Evolutionary conservation across 2,329 filamentous ascomycete species (phyloP), one percentile per base, ranked within the genome.

Genomic region (Aspergillus nomiae): DNA sequence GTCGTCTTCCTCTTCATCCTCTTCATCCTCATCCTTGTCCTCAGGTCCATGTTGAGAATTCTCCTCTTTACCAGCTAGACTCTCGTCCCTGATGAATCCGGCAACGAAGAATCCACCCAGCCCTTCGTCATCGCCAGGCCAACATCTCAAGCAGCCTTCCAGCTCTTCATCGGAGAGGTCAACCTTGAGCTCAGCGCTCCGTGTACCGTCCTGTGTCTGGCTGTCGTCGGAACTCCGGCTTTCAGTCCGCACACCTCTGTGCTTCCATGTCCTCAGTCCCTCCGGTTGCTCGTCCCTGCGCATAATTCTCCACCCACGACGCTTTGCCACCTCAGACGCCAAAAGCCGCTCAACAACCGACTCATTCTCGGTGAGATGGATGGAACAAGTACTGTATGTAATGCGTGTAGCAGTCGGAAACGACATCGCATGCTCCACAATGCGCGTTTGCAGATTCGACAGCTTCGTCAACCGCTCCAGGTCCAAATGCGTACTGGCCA

Each of bases 101-200:
- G 88, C 92, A 24, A 97, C 91, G 71, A 99, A 99, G 78, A 99
- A 98, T 0, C 95, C 94, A 86, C 97, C 97, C 0, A 94, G 91
- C 0, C 93, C 92, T 66, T 90, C 87, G 11, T 89, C 89, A 69
- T 94, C 92, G 30, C 88, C 91, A 70, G 94, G 91, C 76, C 91
- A 89, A 36, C 92, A 92, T 63, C 94, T 84, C 61, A 97, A 90
- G 72, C 93, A 97, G 3, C 86, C 91, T 30, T 94, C 89, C 7
- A 82, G 77, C 46, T 82, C 73, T 58, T 87, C 80, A 1, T 84
- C 85, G 71, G 68, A 82, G 81, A 78, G 60, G 41, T 74, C 64
- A 60, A 75, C 65, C 9, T 57, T 57, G n/a, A 46, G 24, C 26
- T 28, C 43, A 30, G 62, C 54, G n/a, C 9, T 34, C 48, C 34